Base-by-base conservation (phyloP, 768 basidiomycete genomes). In the Lentinula sp. region DNA sequence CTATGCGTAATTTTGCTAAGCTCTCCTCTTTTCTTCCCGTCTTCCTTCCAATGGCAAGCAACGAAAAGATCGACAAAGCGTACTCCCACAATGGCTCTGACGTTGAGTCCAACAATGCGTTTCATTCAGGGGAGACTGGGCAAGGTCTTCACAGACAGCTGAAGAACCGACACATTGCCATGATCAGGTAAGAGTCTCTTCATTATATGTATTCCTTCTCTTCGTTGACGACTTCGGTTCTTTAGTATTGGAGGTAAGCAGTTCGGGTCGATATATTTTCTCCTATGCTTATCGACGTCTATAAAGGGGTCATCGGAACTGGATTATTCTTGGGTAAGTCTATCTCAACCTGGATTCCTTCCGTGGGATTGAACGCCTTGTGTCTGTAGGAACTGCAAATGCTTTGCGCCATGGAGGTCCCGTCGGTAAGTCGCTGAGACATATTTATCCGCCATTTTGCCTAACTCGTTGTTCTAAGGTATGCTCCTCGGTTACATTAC, bases 81-180 rank as follows among this genome's bases (percentile, higher is more conserved):
- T 48, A 48, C 46, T 48, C 50, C 28, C 28, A 51, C 4, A 51
- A 36, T 51, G 50, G 35, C 50, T 51, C 50, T 13, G 32, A 20
- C 6, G 54, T 57, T 49, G 61, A 62, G 39, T 55, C 49, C 12
- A 51, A 49, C 33, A 18, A 36, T 32, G 51, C 59, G n/a, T 41
- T 32, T 36, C 59, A 60, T 36, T 33, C 28, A 2, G 50, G 50
- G 28, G 50, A 36, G 32, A 18, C 3, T 57, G 42, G 18, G 3
- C 59, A 51, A 0, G 63, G 33, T 48, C 82, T 87, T 43, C 73
- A 80, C 10, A 79, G 86, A 52, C 86, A 88, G 71, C 74, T 88
- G 64, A 88, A 88, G 71, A 90, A 89, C 67, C 78, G 90, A 15
- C 91, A 92, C 69, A 80, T 92, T 62, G 87, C 90, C 54, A 90